phyloP scores from a whole-genome alignment of 352 stramenopile genomes.

The Thalassiosira delicatula region DNA sequence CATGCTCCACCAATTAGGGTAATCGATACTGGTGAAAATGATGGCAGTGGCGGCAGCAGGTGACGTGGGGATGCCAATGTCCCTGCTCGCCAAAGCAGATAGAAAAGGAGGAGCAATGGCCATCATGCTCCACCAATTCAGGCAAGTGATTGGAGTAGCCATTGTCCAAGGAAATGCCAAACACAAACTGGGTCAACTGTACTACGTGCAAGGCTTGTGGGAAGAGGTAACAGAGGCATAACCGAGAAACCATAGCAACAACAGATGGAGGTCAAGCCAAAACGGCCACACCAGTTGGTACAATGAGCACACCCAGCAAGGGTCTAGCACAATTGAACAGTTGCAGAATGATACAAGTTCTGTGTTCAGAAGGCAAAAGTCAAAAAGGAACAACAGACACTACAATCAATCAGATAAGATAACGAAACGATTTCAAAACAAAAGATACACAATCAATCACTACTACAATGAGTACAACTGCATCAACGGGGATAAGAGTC shows the following conservation, averaged over 20 bases:
- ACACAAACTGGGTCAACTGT: constrained; percentile 9
- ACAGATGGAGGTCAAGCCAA: no score
- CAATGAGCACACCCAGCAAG: not conserved
- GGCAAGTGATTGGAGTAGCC: constrained; percentile 10
- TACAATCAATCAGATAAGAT: not conserved
- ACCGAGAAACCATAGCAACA: not conserved
- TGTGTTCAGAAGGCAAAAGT: not conserved
- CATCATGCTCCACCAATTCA: no score
- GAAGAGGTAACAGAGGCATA: constrained; percentile 1
- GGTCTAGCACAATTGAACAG: not conserved
- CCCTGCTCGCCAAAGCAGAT: not conserved
- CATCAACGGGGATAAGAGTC: no score
- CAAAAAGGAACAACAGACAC: no score
- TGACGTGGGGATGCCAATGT: no score
- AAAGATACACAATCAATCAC: no score
- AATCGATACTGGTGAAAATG: no score
- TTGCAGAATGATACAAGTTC: not conserved
- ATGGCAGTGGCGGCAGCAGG: no score
- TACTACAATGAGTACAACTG: no score
- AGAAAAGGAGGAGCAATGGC: no score
- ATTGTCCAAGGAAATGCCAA: constrained; percentile 23
- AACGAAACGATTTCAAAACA: no score
- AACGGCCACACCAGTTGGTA: not conserved
- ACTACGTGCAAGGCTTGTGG: constrained; percentile 1
- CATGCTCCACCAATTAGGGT: no score